Evolutionary conservation across 495 filamentous ascomycete species (phyloP), one percentile per base, ranked within the genome.

Genomic region (Patellaria atrata): DNA sequence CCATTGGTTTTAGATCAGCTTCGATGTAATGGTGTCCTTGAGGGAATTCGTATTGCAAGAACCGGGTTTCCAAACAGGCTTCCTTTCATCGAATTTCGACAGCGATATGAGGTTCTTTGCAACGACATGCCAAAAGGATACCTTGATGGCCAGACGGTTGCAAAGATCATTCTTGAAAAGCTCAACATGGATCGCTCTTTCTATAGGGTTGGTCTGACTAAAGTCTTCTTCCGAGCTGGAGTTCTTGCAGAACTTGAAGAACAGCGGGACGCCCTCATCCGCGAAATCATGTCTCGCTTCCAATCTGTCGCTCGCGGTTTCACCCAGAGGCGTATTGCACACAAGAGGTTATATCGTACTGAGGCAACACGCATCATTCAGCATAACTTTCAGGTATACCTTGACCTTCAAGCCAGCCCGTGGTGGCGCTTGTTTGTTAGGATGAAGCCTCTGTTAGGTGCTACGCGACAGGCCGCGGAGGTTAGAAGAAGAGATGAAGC

Each of bases 31-130:
- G 91, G 91, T 77, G 91, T 99, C 3, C 66, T 99, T 4, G 91
- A 99, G 57, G 91, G 91, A 29, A 99, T 99, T 51, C 68, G 91
- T 35, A 99, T 99, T 54, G 91, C 91, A 9, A 73, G 91, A 9
- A 99, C 89, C 19, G 91, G 91, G n/a, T 99, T 96, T 52, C 91
- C 91, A 25, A 99, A 99, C 56, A 67, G 91, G 38, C 64, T 99
- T 2, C 67, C 79, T 0, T 99, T 96, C 54, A 67, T 79, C 8
- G 91, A 99, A 51, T 99, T 99, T 56, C 71, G 91, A 26, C 79
- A 91, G 43, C 79, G 91, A 25, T 99, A 99, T 54, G 91, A 94
- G 55, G 86, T 96, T n/a, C 73, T 99, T 11, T 94, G 84, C 48
- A 69, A 68, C 17, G 71, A 80, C 35, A 82, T 96, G 69, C 86